Percentiles rank a stretch among this genome's conserved stretches.
Evolutionary conservation across 2,329 filamentous ascomycete genomes (phyloP).

Genomic region (Trichophyton mentagrophytes): DNA sequence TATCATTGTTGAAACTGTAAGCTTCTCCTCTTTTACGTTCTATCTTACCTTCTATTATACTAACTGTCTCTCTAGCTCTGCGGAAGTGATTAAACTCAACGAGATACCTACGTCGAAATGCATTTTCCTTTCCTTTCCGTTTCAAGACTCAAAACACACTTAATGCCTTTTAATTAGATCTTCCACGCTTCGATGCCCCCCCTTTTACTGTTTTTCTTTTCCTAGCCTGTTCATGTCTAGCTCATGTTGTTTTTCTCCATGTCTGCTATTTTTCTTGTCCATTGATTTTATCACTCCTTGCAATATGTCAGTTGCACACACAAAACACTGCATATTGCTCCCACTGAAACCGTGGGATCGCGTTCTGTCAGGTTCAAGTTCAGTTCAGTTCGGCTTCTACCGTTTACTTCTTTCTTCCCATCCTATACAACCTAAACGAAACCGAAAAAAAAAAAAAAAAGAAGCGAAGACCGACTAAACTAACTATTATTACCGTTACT

Average conservation of each 20-base stretch:
- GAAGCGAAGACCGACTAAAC: background rate
- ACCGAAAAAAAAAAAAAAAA: background rate
- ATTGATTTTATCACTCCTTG: background rate
- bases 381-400: background rate
- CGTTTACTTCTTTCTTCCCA: too few species aligned
- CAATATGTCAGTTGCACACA: background rate
- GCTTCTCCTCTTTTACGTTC: constrained; percentile 8
- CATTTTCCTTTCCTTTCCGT: constrained; percentile 2
- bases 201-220: background rate
- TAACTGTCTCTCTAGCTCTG: constrained; percentile 21
- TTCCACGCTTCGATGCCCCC: constrained; percentile 5
- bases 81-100: constrained; percentile 27
- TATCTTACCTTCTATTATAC: background rate
- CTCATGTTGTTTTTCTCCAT: background rate
- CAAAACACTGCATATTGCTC: background rate
- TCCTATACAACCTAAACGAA: too few species aligned
- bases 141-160: background rate
- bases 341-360: constrained; percentile 3
- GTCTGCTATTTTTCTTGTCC: background rate
- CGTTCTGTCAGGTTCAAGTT: background rate
- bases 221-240: background rate
- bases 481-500: background rate
- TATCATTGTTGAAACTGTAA: constrained; percentile 61
- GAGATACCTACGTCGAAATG: constrained; percentile 16
- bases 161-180: constrained; percentile 4